Evolutionary conservation across 305 asterid species (phyloP).

Genomic region (Salvia sclarea): DNA sequence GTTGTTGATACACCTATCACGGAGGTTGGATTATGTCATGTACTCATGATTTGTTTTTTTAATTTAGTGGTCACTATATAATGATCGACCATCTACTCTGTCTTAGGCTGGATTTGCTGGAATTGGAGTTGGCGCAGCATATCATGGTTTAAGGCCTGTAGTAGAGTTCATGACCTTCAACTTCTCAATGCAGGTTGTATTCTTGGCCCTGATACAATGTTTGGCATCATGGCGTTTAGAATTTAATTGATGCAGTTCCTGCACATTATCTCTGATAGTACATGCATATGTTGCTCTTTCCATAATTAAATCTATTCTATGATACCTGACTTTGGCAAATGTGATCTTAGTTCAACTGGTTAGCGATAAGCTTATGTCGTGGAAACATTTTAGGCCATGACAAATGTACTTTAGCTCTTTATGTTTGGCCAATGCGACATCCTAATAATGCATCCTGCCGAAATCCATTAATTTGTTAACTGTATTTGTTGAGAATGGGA

Average conservation of each 20-base stretch:
- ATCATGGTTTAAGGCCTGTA: conserved; percentile 80
- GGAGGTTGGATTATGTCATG: conserved; percentile 55
- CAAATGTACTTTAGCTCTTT: background rate
- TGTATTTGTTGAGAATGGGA: background rate
- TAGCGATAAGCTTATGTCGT: background rate
- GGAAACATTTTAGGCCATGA: background rate
- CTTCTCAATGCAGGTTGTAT: conserved; percentile 87
- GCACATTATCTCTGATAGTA: background rate
- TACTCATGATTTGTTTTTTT: conserved; percentile 4
- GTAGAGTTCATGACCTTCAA: conserved; percentile 91
- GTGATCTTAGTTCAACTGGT: background rate
- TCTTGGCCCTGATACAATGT: background rate
- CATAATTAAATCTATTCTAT: background rate
- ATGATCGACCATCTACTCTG: conserved; percentile 22
- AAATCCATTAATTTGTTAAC: no score
- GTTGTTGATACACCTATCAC: conserved; percentile 90
- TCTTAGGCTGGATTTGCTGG: conserved; percentile 90
- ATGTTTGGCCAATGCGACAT: background rate
- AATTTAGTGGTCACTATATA: conserved; percentile 6
- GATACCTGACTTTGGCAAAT: no score
- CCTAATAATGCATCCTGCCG: background rate
- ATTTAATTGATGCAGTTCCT: conserved; percentile 7
- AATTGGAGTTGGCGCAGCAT: conserved; percentile 91
- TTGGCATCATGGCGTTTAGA: background rate
- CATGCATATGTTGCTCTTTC: conserved; percentile 7